phyloP scores from a whole-genome alignment of 306 rosid genomes.

The Inga laurina region DNA sequence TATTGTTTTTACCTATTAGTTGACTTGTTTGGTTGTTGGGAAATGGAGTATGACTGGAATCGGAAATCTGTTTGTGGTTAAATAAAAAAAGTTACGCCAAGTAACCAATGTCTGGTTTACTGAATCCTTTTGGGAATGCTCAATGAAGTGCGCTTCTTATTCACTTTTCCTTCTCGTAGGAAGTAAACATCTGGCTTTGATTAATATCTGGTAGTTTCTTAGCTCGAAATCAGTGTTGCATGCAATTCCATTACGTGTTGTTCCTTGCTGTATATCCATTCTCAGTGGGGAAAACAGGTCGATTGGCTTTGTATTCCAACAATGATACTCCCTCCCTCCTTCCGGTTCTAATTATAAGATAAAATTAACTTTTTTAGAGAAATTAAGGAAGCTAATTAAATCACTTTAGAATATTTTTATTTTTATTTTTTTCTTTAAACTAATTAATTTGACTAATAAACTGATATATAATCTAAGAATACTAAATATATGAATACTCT shows the following conservation, averaged over 20 bases:
- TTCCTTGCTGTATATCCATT: neutral
- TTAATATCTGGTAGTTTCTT: neutral
- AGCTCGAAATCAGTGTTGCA: neutral
- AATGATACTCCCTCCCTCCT: too few relatives aligned
- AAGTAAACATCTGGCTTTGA: neutral
- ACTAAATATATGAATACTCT: too few relatives aligned
- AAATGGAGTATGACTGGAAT: neutral
- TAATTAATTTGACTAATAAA: too few relatives aligned
- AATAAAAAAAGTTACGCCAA: neutral
- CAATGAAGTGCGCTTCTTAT: neutral
- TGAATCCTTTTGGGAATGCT: neutral
- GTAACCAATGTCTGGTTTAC: neutral
- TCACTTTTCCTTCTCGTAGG: neutral
- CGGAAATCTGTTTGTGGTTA: neutral
- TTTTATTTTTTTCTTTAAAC: too few relatives aligned
- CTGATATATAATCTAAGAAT: too few relatives aligned
- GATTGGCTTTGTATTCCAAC: neutral
- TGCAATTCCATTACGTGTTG: neutral
- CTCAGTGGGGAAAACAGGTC: neutral
- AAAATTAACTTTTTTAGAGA: too few relatives aligned
- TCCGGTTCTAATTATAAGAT: too few relatives aligned
- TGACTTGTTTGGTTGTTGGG: slow-evolving; percentile 17
- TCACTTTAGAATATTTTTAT: too few relatives aligned
- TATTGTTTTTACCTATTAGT: neutral
- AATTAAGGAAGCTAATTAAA: too few relatives aligned